Evolutionary conservation across 257 asterid species (phyloP), one percentile per base, ranked within the genome.

Genomic region (Solanum gracilifrons): DNA sequence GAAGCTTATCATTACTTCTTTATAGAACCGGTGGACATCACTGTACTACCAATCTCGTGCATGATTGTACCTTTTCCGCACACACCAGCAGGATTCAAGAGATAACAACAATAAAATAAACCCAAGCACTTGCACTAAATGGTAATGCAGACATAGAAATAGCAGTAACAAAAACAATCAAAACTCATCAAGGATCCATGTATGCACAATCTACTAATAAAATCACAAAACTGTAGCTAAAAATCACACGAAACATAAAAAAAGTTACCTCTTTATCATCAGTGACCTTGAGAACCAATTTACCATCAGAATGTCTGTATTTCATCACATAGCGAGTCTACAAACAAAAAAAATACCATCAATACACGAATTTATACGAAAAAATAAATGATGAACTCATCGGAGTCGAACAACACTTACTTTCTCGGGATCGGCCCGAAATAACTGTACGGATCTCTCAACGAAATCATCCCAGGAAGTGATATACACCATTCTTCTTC

Each of bases 231-330:
- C 33, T 31, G 1, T 21, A 41, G 39, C 83, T 66, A 25, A 37
- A 13, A 66, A 1, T 13, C 48, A 58, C n/a, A 33, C 11, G 4
- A 36, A 58, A 25, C 21, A 83, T 1, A n/a, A 36, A 7, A 84
- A 37, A 27, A 0, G 12, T 25, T 31, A 96, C 98, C 99, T 91
- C 93, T 90, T 90, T 95, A 89, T 96, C 93, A 86, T 94, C 96
- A 13, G 98, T 95, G 86, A 96, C 99, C 88, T 96, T 96, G n/a
- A 96, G 95, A 74, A 96, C 95, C 94, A 96, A 90, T 91, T 96
- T 95, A 68, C 98, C 98, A 31, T 95, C 99, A 69, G 96, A 93
- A 82, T 95, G 94, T 88, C 99, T 91, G 92, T 96, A 96, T 87
- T 95, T 96, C 98, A 96, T 93, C 87, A 85, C 85, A 84, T 95